These are phyloP conservation scores for Claviceps pazoutovae DNA, from an alignment of 2,329 filamentous ascomycete species.

Conservation along the genomic window DNA sequence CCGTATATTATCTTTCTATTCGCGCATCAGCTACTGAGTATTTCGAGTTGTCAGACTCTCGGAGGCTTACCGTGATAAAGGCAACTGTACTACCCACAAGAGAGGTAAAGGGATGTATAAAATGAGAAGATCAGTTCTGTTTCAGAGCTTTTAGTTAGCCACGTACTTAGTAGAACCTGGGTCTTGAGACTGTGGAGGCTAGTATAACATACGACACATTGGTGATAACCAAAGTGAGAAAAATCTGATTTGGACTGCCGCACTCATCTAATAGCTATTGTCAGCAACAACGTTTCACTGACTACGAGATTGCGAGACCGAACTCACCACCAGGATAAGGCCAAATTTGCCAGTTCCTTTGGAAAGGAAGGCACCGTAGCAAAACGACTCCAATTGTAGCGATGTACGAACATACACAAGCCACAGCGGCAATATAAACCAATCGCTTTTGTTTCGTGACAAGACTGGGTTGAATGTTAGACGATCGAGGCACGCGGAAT, in stretches of 20 bases:
- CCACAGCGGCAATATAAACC: slow-evolving; percentile 8
- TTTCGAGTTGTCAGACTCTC: background rate
- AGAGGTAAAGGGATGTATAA: slow-evolving; percentile 12
- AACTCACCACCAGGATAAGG: slow-evolving; percentile 12
- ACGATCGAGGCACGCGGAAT: background rate
- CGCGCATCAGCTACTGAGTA: background rate
- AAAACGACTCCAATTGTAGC: slow-evolving; percentile 12
- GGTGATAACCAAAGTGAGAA: slow-evolving; percentile 11
- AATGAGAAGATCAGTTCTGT: slow-evolving; percentile 12
- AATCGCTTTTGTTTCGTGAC: slow-evolving; percentile 10
- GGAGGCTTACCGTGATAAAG: slow-evolving; percentile 7
- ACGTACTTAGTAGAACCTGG: background rate
- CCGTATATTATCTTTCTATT: slow-evolving; percentile 11
- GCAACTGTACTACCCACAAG: slow-evolving; percentile 12
- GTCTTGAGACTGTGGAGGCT: background rate
- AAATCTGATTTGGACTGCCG: slow-evolving; percentile 10
- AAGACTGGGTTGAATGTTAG: slow-evolving; percentile 6
- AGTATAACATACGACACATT: slow-evolving; percentile 11
- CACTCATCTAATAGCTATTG: slow-evolving; percentile 8
- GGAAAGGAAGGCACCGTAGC: slow-evolving; percentile 10
- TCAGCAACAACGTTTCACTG: background rate
- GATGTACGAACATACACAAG: slow-evolving; percentile 8
- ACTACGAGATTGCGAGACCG: background rate
- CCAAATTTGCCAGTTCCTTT: slow-evolving; percentile 14
- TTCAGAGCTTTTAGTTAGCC: background rate